Base-by-base conservation (phyloP, 2,329 filamentous ascomycete species). In the Penicillium glabrum region DNA sequence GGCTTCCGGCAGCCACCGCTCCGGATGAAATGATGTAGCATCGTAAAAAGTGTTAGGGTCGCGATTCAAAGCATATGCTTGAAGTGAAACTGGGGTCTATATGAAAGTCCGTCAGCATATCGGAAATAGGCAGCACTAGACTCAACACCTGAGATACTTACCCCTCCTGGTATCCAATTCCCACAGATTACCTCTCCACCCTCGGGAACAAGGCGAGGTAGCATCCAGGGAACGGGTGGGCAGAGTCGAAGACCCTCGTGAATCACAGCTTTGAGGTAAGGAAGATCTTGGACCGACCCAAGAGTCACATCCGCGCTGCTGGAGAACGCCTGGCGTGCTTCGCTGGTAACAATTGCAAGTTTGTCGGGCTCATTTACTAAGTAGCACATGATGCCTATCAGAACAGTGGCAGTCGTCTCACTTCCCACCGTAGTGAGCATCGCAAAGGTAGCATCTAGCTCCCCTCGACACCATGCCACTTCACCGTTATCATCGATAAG, bases 241-340 rank as follows among this genome's bases (percentile, higher is more conserved):
- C 82, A 87, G 67, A 88, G 80, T 39, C 90, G 87, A 41, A 93
- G 81, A 10, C 86, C 81, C 73, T 95, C 90, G 66, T 82, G 86
- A 69, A 87, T 86, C 9, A 93, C 85, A 33, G 89, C 89, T 68
- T 89, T 85, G 39, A 92, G 83, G 71, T 91, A 93, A 4, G 87
- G 86, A 72, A 93, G 82, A 8, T 33, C 8, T 14, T 23, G 47
- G 24, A 31, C 44, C 3, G 26, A 47, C 16, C 13, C n/a, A 9
- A 45, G 16, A 5, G 53, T 50, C 19, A 45, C 41, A 21, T 39
- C 10, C 14, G 35, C 43, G 39, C 19, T 37, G 19, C 6, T 39
- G 11, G 19, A 23, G 6, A 54, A 43, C 6, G 51, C 24, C 23
- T 29, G 9, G 13, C 54, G 54, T 21, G 48, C 27, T 23, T 57